Percentiles rank a stretch among this genome's conserved stretches.
Conservation (phyloP, 495 filamentous ascomycete genomes). For the Glonium stellatum region DNA sequence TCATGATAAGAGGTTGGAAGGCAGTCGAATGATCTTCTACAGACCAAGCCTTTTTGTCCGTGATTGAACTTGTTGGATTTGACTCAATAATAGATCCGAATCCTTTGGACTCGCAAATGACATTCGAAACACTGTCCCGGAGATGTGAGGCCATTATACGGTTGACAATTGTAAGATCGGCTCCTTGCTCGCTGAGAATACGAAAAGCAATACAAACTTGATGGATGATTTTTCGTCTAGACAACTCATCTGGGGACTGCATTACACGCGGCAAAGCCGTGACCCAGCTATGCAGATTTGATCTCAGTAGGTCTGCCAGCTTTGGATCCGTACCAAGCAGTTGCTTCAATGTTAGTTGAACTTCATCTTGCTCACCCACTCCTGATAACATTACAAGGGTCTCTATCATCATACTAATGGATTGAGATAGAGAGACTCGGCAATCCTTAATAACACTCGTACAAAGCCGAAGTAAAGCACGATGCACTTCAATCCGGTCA, state of each 20-base stretch:
- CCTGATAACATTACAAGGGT: conserved; percentile 69
- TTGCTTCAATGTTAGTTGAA: conserved; percentile 46
- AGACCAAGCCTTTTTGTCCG: conserved; percentile 2
- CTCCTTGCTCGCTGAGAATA: conserved; percentile 56
- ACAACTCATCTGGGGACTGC: conserved; percentile 72
- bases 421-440: conserved; percentile 61
- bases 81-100: conserved; percentile 10
- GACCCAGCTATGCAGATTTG: conserved; percentile 72
- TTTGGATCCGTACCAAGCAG: conserved; percentile 56
- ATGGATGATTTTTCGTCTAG: conserved; percentile 63
- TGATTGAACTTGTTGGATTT: conserved; percentile 7
- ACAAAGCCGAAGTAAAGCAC: conserved; percentile 62
- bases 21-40: conserved; percentile 3
- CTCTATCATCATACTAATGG: conserved; percentile 66
- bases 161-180: conserved; percentile 65
- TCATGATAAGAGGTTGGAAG: conserved; percentile 28
- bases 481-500: conserved; percentile 61
- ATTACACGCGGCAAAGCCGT: conserved; percentile 72
- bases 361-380: conserved; percentile 32
- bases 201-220: conserved; percentile 66
- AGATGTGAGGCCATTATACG: conserved; percentile 58
- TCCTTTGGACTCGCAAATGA: conserved; percentile 24
- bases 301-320: conserved; percentile 62
- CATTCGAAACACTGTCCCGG: conserved; percentile 48
- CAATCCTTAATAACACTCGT: conserved; percentile 69